Percentiles rank a stretch among this genome's conserved stretches.
phyloP scores from a whole-genome alignment of 2,329 filamentous ascomycete species.

The Pyrenochaeta sp. region DNA sequence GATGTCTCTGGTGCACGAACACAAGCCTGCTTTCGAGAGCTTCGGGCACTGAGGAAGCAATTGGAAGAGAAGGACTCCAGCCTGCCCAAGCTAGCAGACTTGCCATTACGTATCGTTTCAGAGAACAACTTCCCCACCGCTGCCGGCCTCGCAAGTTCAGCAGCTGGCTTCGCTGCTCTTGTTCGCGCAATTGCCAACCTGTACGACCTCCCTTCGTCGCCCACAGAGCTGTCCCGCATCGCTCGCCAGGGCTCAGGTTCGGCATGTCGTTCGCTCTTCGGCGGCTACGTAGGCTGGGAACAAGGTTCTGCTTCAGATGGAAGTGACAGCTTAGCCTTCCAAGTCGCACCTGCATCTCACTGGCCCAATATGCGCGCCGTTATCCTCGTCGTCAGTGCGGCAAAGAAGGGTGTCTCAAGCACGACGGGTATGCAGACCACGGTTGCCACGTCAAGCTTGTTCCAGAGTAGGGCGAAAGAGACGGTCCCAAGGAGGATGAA shows the following conservation, averaged over 20 bases:
- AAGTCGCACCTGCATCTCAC: constrained; percentile 87
- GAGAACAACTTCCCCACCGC: constrained; percentile 99
- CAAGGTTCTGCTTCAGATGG: constrained; percentile 80
- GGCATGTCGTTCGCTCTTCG: constrained; percentile 91
- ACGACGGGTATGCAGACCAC: constrained; percentile 98
- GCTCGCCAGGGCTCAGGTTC: constrained; percentile 94
- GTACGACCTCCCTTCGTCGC: constrained; percentile 82
- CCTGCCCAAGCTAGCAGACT: constrained; percentile 80
- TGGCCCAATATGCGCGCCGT: constrained; percentile 96
- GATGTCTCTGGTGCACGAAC: constrained; percentile 88
- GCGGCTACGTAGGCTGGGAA: constrained; percentile 95
- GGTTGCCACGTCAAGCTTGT: constrained; percentile 88
- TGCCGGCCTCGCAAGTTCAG: constrained; percentile 77
- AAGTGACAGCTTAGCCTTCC: constrained; percentile 84
- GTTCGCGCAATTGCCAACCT: constrained; percentile 90
- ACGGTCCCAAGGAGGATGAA: constrained; percentile 87
- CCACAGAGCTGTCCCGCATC: constrained; percentile 85
- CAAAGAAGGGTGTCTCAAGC: constrained; percentile 94
- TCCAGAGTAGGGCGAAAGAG: constrained; percentile 75
- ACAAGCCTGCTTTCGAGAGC: constrained; percentile 91
- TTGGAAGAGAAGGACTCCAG: constrained; percentile 76
- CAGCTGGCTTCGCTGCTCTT: constrained; percentile 72
- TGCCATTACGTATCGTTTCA: constrained; percentile 85
- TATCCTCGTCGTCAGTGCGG: constrained; percentile 88
- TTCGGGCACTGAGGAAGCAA: constrained; percentile 77